Evolutionary conservation across 345 rosid species (phyloP), one percentile per base, ranked within the genome.

Genomic region (Citrus sp.): DNA sequence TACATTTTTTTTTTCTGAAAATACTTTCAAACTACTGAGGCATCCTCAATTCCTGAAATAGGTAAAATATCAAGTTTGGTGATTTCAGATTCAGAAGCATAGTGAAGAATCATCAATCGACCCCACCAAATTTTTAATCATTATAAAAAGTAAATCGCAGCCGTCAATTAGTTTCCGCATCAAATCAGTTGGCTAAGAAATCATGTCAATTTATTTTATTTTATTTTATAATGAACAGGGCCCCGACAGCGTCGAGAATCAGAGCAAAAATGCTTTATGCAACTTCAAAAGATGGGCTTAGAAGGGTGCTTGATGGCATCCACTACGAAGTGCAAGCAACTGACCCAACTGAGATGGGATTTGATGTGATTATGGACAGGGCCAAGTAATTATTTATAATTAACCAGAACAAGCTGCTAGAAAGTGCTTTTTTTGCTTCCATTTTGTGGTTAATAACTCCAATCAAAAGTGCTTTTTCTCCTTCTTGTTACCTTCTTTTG

Each of bases 321-420:
- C 94, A 90, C 79, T 95, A 95, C 81, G 98, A 95, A 79, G 86
- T 95, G 30, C 99, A 95, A 81, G 99, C 99, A 46, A 95, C 99
- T 6, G 99, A 95, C 80, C 92, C 94, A 7, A 86, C 97, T 0
- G 99, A 93, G 89, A 95, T 95, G 99, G 99, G 96, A 10, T 89
- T 95, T 67, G 98, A 95, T 87, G 84, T 95, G 69, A 95, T 95
- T 35, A 82, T 63, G 79, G 97, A 90, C 72, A 85, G 93, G 72
- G 98, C 99, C 66, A 91, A 92, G 46, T 95, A 7, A 55, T 32
- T 62, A 71, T 19, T 54, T 18, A 34, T 34, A 54, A 54, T 54
- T 51, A 51, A 51, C 56, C 56, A 9, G 19, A 51, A 13, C 1
- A 16, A 51, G 56, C 56, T 51, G 21, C 5, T 54, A 51, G 58